phyloP scores from a whole-genome alignment of 306 rosid species.

The Quercus alba region DNA sequence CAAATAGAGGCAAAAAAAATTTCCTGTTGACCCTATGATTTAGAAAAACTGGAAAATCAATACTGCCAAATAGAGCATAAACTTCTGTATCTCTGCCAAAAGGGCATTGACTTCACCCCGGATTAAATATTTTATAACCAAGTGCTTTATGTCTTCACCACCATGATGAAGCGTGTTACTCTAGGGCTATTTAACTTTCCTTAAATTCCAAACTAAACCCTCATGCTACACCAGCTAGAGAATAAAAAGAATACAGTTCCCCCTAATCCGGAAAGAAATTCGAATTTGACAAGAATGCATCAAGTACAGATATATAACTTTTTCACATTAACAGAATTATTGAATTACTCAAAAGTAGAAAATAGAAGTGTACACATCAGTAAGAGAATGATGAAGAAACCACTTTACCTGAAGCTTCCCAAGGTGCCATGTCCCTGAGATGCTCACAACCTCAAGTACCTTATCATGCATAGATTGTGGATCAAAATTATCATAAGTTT shows the following conservation, averaged over 20 bases:
- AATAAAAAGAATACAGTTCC: not conserved
- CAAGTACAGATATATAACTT: not conserved
- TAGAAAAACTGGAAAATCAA: not conserved
- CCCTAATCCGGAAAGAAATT: not conserved
- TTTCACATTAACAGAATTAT: not conserved
- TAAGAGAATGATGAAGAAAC: not conserved
- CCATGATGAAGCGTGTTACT: not conserved
- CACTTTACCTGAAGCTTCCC: conserved; percentile 91
- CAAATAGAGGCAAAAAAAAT: not conserved
- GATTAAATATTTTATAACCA: not conserved
- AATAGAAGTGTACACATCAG: not conserved
- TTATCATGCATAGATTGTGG: conserved; percentile 99
- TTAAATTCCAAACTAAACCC: not conserved
- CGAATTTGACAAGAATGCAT: not conserved
- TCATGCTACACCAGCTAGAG: not conserved
- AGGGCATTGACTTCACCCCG: not conserved
- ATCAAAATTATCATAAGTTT: conserved; percentile 82
- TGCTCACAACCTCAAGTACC: conserved; percentile 93
- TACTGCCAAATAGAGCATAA: not conserved
- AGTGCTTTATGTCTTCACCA: not conserved
- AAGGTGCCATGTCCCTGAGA: conserved; percentile 99
- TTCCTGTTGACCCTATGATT: not conserved
- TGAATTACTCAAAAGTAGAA: not conserved
- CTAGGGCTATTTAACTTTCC: not conserved
- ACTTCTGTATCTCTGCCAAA: not conserved